Conservation (phyloP, 306 rosid species). For the Rosa chinensis region DNA sequence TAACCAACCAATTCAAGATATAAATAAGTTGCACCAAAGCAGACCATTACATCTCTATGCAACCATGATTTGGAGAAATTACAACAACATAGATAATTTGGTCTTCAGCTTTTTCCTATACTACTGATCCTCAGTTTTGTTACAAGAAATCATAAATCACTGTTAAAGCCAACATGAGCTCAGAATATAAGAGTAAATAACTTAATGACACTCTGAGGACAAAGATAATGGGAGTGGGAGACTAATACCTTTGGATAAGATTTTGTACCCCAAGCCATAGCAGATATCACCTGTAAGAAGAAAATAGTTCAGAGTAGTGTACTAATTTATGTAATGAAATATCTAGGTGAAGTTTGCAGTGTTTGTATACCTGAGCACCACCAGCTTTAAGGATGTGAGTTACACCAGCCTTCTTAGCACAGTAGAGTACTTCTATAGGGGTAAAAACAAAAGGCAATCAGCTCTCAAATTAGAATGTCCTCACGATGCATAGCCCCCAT, state of each 20-base stretch:
- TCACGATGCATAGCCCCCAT: slow-evolving; percentile 16
- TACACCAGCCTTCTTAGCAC: slow-evolving; percentile 99
- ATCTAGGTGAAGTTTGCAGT: not conserved
- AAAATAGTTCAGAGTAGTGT: slow-evolving; percentile 10
- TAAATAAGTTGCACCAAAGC: too few relatives aligned
- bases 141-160: not conserved
- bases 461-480: slow-evolving; percentile 12
- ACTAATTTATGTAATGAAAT: not conserved
- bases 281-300: slow-evolving; percentile 74
- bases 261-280: slow-evolving; percentile 99
- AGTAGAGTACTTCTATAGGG: slow-evolving; percentile 81
- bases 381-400: slow-evolving; percentile 98
- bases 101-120: not conserved
- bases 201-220: slow-evolving; percentile 6
- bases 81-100: not conserved
- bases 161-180: not conserved
- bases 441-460: slow-evolving; percentile 15
- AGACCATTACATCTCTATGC: too few relatives aligned
- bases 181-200: not conserved
- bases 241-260: slow-evolving; percentile 84
- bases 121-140: not conserved
- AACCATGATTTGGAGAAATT: not conserved
- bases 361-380: slow-evolving; percentile 86
- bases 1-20: too few relatives aligned
- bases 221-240: slow-evolving; percentile 17